These are phyloP conservation scores for Cardamine occulta DNA, from an alignment of 345 rosid species.

Conservation along the genomic window DNA sequence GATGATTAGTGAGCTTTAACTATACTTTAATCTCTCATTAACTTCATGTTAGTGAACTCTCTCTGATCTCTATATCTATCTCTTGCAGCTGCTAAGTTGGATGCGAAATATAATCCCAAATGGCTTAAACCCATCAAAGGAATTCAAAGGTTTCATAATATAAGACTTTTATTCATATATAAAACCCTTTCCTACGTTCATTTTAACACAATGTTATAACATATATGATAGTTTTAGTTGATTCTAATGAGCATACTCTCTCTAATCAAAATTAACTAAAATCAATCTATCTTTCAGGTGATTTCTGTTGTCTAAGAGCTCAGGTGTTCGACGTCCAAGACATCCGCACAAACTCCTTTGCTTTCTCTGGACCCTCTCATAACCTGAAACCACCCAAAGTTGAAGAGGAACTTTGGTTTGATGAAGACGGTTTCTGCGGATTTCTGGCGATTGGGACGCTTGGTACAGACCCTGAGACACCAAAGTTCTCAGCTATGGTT, in stretches of 20 bases:
- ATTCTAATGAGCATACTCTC: background rate
- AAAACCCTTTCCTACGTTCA: background rate
- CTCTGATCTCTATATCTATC: background rate
- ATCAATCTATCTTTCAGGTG: constrained; percentile 19
- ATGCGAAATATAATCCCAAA: constrained; percentile 29
- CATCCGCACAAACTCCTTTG: constrained; percentile 42
- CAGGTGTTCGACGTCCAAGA: constrained; percentile 32
- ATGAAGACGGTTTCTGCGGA: constrained; percentile 37
- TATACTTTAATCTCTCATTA: background rate
- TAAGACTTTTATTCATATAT: background rate
- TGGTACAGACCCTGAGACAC: constrained; percentile 43
- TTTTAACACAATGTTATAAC: constrained; percentile 3
- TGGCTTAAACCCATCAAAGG: constrained; percentile 17
- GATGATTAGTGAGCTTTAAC: background rate
- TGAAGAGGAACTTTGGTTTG: constrained; percentile 18
- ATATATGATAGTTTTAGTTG: background rate
- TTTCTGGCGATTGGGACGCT: constrained; percentile 38
- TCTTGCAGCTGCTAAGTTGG: constrained; percentile 42
- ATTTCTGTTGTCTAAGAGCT: constrained; percentile 26
- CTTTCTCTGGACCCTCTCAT: constrained; percentile 22
- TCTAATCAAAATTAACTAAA: background rate
- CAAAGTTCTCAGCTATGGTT: constrained; percentile 25
- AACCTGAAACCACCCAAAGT: background rate
- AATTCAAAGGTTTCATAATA: constrained; percentile 26
- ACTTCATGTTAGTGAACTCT: background rate